These are phyloP conservation scores for Nowakowskiella sp. DNA, from an alignment of 192 early-diverging fungal genomes.

Conservation along the genomic window DNA sequence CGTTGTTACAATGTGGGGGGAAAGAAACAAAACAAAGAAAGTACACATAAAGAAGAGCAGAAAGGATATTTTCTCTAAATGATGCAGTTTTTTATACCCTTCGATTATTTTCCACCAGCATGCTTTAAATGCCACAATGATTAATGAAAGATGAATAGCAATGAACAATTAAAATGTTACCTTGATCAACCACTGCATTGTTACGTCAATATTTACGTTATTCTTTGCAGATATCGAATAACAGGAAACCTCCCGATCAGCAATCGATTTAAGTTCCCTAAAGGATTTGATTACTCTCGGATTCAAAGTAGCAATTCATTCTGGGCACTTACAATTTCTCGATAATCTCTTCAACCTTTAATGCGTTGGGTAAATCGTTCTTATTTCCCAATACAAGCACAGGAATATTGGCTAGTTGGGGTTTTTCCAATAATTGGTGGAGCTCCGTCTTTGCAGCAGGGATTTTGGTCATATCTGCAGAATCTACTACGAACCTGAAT, in stretches of 20 bases:
- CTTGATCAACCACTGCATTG: slow-evolving; percentile 94
- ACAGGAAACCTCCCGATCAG: slow-evolving; percentile 90
- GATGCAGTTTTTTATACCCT: too few relatives aligned
- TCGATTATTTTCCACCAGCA: too few relatives aligned
- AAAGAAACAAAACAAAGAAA: too few relatives aligned
- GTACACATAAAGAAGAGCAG: too few relatives aligned
- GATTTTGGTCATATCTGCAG: slow-evolving; percentile 89
- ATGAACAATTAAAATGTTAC: too few relatives aligned
- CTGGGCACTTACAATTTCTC: slow-evolving; percentile 69
- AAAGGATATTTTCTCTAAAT: too few relatives aligned
- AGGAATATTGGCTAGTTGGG: slow-evolving; percentile 86
- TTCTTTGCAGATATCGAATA: slow-evolving; percentile 99
- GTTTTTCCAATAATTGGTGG: slow-evolving; percentile 84
- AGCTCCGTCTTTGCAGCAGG: slow-evolving; percentile 89
- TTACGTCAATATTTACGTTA: slow-evolving; percentile 93
- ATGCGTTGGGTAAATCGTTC: slow-evolving; percentile 86
- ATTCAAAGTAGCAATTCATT: background rate
- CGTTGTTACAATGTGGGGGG: too few relatives aligned
- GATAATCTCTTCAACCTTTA: slow-evolving; percentile 81
- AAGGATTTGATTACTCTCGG: slow-evolving; percentile 1
- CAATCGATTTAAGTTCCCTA: slow-evolving; percentile 80
- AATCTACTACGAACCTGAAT: slow-evolving; percentile 88
- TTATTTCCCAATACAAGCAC: slow-evolving; percentile 98
- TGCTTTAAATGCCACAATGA: too few relatives aligned
- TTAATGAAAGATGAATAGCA: too few relatives aligned